Evolutionary conservation across 2,329 filamentous ascomycete species (phyloP).

Genomic region (Stagonosporopsis cucurbitacearum): DNA sequence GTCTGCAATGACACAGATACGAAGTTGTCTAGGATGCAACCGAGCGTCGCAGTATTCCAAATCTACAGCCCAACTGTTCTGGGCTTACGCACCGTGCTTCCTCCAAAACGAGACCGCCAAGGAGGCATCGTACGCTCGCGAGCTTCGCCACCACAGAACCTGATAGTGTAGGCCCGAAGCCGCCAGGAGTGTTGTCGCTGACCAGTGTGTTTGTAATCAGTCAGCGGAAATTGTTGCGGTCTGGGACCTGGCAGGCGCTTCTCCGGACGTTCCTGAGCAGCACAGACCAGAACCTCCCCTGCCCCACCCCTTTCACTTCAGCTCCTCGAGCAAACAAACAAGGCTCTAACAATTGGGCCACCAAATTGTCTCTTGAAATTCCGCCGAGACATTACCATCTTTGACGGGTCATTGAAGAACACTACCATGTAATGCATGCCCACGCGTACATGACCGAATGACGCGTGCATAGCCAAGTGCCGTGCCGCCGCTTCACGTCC

Average conservation of each 20-base stretch:
- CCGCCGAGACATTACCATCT: not conserved
- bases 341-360: not conserved
- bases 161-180: slow-evolving; percentile 6
- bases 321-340: not conserved
- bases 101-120: not conserved
- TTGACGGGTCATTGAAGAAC: not conserved
- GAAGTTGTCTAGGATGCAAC: not conserved
- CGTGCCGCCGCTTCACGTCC: slow-evolving; percentile 4
- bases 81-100: not conserved
- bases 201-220: slow-evolving; percentile 1
- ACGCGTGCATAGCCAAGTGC: slow-evolving; percentile 9
- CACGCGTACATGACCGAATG: slow-evolving; percentile 7
- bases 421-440: not conserved
- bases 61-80: not conserved
- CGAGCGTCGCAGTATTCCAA: not conserved
- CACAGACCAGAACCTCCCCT: not conserved
- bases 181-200: not conserved
- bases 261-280: slow-evolving; percentile 6
- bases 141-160: slow-evolving; percentile 7
- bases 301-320: not conserved
- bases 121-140: not conserved
- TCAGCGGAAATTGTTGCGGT: not conserved
- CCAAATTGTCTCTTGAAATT: not conserved
- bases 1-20: too few species aligned
- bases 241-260: not conserved